phyloP scores from a whole-genome alignment of 2,329 filamentous ascomycete genomes.

The Nothophoma quercina region DNA sequence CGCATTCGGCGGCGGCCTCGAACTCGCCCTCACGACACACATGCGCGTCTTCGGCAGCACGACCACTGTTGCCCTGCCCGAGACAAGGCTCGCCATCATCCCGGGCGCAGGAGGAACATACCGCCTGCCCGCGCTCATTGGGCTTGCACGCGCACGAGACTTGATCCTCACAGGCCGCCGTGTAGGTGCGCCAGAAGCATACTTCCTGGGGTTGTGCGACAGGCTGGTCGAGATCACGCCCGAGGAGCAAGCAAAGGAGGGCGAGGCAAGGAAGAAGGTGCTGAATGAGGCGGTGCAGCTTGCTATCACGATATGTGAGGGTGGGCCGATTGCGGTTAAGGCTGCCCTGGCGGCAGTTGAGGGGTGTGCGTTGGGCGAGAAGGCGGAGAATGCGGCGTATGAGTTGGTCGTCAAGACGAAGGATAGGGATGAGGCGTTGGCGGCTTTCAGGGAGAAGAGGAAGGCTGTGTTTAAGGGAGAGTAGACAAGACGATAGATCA shows the following conservation, averaged over 20 bases:
- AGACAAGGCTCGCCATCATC: constrained; percentile 92
- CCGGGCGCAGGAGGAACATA: constrained; percentile 94
- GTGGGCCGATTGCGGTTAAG: constrained; percentile 82
- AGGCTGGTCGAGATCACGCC: constrained; percentile 82
- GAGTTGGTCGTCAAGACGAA: constrained; percentile 81
- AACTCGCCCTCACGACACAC: constrained; percentile 88
- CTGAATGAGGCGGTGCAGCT: constrained; percentile 79
- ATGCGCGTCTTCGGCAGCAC: constrained; percentile 86
- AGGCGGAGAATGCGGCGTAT: constrained; percentile 88
- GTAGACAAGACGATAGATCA: no score
- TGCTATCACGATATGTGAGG: constrained; percentile 86
- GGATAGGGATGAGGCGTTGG: constrained; percentile 87
- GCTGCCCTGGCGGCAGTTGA: constrained; percentile 81
- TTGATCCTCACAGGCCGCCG: constrained; percentile 89
- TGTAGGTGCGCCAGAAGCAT: constrained; percentile 83
- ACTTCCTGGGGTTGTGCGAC: constrained; percentile 89
- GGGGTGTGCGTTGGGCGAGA: constrained; percentile 69
- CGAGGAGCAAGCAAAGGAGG: constrained; percentile 59
- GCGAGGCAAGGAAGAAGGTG: constrained; percentile 69
- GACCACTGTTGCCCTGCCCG: constrained; percentile 81
- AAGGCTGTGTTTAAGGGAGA: constrained; percentile 71
- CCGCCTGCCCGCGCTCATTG: constrained; percentile 82
- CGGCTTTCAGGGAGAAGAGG: constrained; percentile 81
- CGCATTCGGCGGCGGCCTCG: constrained; percentile 91
- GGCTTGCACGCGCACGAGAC: constrained; percentile 82